These are phyloP conservation scores for Raffaelea deltoideospora DNA, from an alignment of 2,329 filamentous ascomycete species.

Conservation along the genomic window DNA sequence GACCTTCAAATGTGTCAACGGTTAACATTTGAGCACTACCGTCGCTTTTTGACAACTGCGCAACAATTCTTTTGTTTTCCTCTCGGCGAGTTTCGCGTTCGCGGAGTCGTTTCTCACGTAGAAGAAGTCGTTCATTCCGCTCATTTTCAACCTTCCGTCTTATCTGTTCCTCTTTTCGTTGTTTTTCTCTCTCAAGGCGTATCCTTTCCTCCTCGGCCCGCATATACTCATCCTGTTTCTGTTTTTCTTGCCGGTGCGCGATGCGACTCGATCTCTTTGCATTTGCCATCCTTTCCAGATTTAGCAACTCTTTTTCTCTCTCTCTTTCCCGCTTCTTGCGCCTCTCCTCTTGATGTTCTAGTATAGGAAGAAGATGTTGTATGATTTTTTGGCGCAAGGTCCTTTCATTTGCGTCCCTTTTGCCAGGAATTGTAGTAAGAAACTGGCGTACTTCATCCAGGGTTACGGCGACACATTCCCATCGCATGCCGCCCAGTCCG, in stretches of 20 bases:
- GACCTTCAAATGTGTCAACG: too few relatives aligned
- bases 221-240: conserved; percentile 56
- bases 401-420: conserved; percentile 74
- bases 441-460: conserved; percentile 63
- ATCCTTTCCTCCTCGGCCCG: conserved; percentile 28
- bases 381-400: conserved; percentile 55
- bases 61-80: too few relatives aligned
- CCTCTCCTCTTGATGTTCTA: conserved; percentile 64
- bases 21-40: too few relatives aligned
- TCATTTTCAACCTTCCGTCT: conserved; percentile 49
- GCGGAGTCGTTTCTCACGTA: conserved; percentile 69
- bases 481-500: conserved; percentile 61
- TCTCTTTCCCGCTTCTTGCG: conserved; percentile 54
- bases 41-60: too few relatives aligned
- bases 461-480: conserved; percentile 82
- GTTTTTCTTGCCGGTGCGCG: conserved; percentile 65
- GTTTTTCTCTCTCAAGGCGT: conserved; percentile 47
- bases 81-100: conserved; percentile 74
- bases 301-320: conserved; percentile 64
- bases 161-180: conserved; percentile 51
- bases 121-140: conserved; percentile 64
- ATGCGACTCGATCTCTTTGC: conserved; percentile 89
- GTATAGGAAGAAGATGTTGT: conserved; percentile 66
- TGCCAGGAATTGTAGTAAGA: conserved; percentile 55
- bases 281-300: conserved; percentile 73